Percentiles rank a stretch among this genome's conserved stretches.
Evolutionary conservation across 164 flowering plant species (phyloP).

Genomic region (Platanus orientalis): DNA sequence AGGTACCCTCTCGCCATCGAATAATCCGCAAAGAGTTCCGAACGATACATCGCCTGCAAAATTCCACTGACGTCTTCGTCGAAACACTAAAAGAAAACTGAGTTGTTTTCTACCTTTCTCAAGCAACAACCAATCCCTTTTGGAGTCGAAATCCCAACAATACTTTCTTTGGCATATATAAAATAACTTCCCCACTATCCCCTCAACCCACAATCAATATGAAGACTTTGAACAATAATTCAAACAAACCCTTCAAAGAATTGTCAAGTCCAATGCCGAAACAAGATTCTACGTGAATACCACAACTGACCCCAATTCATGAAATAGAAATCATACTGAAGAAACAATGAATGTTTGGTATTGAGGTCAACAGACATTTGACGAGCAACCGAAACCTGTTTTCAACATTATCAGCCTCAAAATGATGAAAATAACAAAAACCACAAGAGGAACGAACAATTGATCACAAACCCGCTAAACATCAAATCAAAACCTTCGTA

Average conservation of each 20-base stretch:
- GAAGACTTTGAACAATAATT: not conserved
- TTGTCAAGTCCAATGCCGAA: slow-evolving; percentile 73
- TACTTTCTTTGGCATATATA: not conserved
- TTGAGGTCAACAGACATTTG: slow-evolving; percentile 62
- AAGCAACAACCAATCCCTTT: not conserved
- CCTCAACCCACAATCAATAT: not conserved
- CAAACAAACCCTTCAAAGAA: too few species aligned
- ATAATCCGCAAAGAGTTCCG: not conserved
- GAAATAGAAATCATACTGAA: slow-evolving; percentile 33
- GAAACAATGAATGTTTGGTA: slow-evolving; percentile 21
- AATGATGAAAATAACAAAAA: not conserved
- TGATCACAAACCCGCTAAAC: too few species aligned
- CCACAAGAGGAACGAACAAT: not conserved
- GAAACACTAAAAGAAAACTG: not conserved
- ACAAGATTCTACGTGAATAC: slow-evolving; percentile 38
- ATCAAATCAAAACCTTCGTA: too few species aligned
- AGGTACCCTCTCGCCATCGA: slow-evolving; percentile 36
- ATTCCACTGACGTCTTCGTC: not conserved
- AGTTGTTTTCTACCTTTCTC: not conserved
- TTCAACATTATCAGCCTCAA: slow-evolving; percentile 18
- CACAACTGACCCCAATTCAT: slow-evolving; percentile 57
- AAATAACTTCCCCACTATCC: not conserved
- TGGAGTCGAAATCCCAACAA: not conserved
- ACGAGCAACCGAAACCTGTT: slow-evolving; percentile 38
- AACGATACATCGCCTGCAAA: not conserved